Percentiles rank a stretch among this genome's conserved stretches.
Evolutionary conservation across 768 basidiomycete species (phyloP).

Genomic region (Kwoniella mangroviensis): DNA sequence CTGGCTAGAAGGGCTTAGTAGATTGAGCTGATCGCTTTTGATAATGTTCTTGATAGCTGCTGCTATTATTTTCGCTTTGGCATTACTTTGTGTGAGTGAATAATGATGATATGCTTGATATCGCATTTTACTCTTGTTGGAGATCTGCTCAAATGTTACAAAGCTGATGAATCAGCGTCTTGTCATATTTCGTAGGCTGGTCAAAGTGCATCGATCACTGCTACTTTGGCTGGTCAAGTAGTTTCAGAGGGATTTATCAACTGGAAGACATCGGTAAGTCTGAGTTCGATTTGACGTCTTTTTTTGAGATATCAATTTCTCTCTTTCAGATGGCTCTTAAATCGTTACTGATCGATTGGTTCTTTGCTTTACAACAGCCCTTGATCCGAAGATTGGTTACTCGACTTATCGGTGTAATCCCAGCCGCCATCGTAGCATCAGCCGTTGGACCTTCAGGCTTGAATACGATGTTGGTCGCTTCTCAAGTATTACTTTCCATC

Average conservation of each 20-base stretch:
- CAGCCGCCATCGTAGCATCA: slow-evolving; percentile 77
- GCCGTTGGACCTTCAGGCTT: slow-evolving; percentile 73
- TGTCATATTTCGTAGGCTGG: slow-evolving; percentile 62
- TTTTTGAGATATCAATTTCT: too few species aligned
- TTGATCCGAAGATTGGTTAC: slow-evolving; percentile 77
- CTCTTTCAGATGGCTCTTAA: too few species aligned
- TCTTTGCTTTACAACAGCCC: slow-evolving; percentile 33
- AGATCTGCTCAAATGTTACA: neutral
- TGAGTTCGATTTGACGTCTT: too few species aligned
- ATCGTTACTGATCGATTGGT: too few species aligned
- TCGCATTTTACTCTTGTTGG: too few species aligned
- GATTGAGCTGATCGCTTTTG: too few species aligned
- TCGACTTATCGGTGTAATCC: slow-evolving; percentile 77
- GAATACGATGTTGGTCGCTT: slow-evolving; percentile 77
- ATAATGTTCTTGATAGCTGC: slow-evolving; percentile 63
- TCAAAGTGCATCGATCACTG: slow-evolving; percentile 87
- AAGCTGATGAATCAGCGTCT: slow-evolving; percentile 7
- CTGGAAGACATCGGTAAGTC: slow-evolving; percentile 71
- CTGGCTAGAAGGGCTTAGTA: neutral
- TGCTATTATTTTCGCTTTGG: slow-evolving; percentile 85
- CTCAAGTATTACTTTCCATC: slow-evolving; percentile 81
- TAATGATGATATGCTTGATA: too few species aligned
- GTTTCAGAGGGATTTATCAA: slow-evolving; percentile 87
- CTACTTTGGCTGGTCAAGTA: slow-evolving; percentile 86
- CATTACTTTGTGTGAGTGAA: slow-evolving; percentile 66